A percentile compares a stretch with the other conserved stretches of the same genome.
phyloP scores from a whole-genome alignment of 2,329 filamentous ascomycete species.

The Drechslerella stenobrocha region DNA sequence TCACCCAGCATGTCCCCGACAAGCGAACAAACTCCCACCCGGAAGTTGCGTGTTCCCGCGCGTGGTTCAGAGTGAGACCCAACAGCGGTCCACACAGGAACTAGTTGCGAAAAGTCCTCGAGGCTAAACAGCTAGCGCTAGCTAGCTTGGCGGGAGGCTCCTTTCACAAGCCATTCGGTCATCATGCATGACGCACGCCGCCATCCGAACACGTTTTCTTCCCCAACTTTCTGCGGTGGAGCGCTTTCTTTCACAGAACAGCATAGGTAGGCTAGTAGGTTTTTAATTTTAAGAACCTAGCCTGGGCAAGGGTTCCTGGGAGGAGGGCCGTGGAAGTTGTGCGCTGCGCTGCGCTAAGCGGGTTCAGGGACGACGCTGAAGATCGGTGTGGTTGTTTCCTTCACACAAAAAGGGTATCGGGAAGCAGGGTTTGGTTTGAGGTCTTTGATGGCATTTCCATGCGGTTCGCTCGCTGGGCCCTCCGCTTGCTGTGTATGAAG shows the following conservation, averaged over 20 bases:
- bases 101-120: background rate
- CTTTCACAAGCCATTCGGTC: constrained; percentile 37
- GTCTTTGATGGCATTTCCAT: constrained; percentile 2
- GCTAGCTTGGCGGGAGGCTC: constrained; percentile 34
- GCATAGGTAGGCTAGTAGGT: constrained; percentile 39
- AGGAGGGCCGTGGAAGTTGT: constrained; percentile 15
- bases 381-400: constrained; percentile 30
- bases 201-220: constrained; percentile 44
- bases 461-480: constrained; percentile 11
- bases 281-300: constrained; percentile 14
- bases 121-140: constrained; percentile 31
- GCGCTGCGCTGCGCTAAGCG: constrained; percentile 20
- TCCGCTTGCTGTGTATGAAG: too few species aligned
- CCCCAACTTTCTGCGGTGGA: constrained; percentile 23
- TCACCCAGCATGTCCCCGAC: background rate
- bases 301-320: constrained; percentile 38
- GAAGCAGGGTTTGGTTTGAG: background rate
- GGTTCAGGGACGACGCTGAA: constrained; percentile 37
- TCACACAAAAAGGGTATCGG: constrained; percentile 14
- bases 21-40: constrained; percentile 1
- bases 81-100: constrained; percentile 1
- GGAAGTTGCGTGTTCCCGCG: background rate
- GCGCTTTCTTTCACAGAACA: background rate
- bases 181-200: constrained; percentile 47
- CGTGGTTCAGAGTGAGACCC: background rate